Percentiles rank a stretch among this genome's conserved stretches.
Conservation (phyloP, 2,329 filamentous ascomycete genomes). For the Cordyceps javanica region DNA sequence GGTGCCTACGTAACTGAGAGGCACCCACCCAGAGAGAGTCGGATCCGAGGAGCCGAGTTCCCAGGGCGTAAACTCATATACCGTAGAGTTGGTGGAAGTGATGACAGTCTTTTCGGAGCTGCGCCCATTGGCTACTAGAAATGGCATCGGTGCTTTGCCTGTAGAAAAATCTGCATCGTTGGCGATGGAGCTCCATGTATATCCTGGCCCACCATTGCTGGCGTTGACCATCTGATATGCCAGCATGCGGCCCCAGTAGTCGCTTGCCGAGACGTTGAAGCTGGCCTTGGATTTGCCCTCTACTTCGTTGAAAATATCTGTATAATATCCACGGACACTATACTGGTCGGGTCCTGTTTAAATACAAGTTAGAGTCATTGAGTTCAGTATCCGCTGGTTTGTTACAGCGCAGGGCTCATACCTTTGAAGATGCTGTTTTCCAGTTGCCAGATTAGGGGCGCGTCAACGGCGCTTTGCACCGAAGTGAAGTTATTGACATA, state of each 20-base stretch:
- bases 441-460: constrained; percentile 30
- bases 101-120: constrained; percentile 55
- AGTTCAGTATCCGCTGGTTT: constrained; percentile 9
- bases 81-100: constrained; percentile 56
- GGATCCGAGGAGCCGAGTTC: constrained; percentile 75
- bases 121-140: constrained; percentile 65
- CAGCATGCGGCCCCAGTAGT: constrained; percentile 74
- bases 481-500: constrained; percentile 72
- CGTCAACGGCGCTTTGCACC: constrained; percentile 35
- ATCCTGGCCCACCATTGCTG: constrained; percentile 61
- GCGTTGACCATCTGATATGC: constrained; percentile 74
- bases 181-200: constrained; percentile 66
- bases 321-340: constrained; percentile 48
- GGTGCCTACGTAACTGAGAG: constrained; percentile 65
- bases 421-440: constrained; percentile 31
- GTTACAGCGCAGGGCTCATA: constrained; percentile 11
- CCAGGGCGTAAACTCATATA: constrained; percentile 73
- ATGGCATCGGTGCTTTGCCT: constrained; percentile 63
- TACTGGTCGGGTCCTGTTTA: constrained; percentile 31
- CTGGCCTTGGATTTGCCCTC: constrained; percentile 55
- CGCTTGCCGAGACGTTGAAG: constrained; percentile 61
- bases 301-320: constrained; percentile 52
- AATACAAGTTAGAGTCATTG: not conserved
- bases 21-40: constrained; percentile 63
- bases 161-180: constrained; percentile 52